Evolutionary conservation across 2,329 filamentous ascomycete species (phyloP), one percentile per base, ranked within the genome.

Genomic region (Xylaria digitata): DNA sequence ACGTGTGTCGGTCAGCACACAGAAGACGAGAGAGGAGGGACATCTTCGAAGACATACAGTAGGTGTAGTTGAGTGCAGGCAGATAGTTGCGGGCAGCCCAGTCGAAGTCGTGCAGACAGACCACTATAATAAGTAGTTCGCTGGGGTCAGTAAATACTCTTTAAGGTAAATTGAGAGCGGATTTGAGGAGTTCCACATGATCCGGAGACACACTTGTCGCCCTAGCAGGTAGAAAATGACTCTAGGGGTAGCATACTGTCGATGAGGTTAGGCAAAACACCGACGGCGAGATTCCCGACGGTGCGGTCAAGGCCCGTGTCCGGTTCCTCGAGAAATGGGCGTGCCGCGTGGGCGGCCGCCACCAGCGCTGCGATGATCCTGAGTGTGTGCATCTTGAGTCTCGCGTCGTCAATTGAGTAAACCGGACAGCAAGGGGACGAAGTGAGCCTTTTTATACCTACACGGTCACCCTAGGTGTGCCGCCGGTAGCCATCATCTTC

Each of bases 101-200:
- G 54, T 86, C 82, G 70, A 86, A 87, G 77, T 86, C 85, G 1
- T 81, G 82, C 11, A 87, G 77, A 13, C 82, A 83, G 17, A 83
- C 73, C 60, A 86, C 26, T 26, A 26, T 26, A 5, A 26, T 26
- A 26, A 26, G 26, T 26, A 26, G 26, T 5, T 5, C 26, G 26
- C 26, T 3, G 26, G 26, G 26, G 26, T 26, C 26, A 26, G 26
- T 5, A 26, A 3, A 26, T 26, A 26, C 3, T 26, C 26, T 26
- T 26, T 5, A 5, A 26, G 26, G 26, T 3, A 26, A 26, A 26
- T 26, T 26, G 26, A 26, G 26, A 26, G 26, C 26, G 5, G n/a
- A n/a, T n/a, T n/a, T n/a, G n/a, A n/a, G n/a, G n/a, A n/a, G n/a
- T n/a, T n/a, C n/a, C n/a, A n/a, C n/a, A n/a, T n/a, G n/a, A n/a